Percentiles rank a stretch among this genome's conserved stretches.
Evolutionary conservation across 176 grass and related monocot species (phyloP).

Genomic region (Oryza meyeriana): DNA sequence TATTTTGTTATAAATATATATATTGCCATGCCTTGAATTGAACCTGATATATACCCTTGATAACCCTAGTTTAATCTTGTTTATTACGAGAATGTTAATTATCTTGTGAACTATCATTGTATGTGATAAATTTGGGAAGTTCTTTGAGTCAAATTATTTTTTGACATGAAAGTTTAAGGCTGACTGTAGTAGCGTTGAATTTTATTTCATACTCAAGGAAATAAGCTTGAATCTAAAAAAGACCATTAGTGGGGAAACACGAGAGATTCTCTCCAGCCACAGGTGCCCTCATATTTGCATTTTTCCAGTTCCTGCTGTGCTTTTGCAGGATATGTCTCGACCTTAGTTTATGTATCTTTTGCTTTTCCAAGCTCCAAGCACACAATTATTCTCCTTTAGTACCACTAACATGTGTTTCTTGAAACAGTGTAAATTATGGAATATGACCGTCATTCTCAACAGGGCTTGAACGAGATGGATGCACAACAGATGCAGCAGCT

Average conservation of each 20-base stretch:
- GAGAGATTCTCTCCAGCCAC: no score
- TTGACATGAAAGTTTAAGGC: not conserved
- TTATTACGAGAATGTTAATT: no score
- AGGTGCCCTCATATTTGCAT: not conserved
- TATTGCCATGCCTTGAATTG: no score
- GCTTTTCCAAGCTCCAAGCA: not conserved
- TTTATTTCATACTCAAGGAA: no score
- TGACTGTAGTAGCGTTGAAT: not conserved
- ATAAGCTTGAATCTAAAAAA: no score
- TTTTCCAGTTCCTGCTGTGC: not conserved
- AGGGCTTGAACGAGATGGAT: constrained; percentile 91
- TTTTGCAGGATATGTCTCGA: not conserved
- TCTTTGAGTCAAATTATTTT: not conserved
- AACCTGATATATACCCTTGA: no score
- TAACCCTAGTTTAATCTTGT: constrained; percentile 34
- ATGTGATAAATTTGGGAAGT: constrained; percentile 3
- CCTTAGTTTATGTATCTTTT: constrained; percentile 28
- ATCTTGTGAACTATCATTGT: constrained; percentile 2
- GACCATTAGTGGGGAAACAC: no score
- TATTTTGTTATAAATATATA: no score
- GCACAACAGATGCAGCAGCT: constrained; percentile 65
- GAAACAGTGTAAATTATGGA: not conserved
- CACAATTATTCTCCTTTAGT: not conserved
- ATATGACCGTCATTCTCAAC: constrained; percentile 20
- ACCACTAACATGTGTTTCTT: not conserved